Evolutionary conservation across 192 early-diverging fungal species (phyloP), one percentile per base, ranked within the genome.

Genomic region (Gaertneriomyces semiglobifer): DNA sequence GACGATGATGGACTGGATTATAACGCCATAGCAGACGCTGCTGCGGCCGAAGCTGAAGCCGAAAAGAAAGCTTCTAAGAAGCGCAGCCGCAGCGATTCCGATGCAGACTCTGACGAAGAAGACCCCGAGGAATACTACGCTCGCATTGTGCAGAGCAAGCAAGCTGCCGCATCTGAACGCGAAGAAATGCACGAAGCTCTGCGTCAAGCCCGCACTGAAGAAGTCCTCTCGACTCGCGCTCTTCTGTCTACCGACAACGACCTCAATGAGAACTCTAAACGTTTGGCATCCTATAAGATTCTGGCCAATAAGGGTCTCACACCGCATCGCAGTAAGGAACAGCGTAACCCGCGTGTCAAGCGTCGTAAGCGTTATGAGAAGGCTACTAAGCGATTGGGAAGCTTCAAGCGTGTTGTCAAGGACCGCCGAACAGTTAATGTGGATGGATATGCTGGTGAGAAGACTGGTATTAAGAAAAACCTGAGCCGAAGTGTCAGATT

Each of bases 301-400:
- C 83, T 95, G 69, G 89, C 93, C 76, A 98, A 98, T 83, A 91
- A 92, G 81, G 96, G 96, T 60, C 84, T 98, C 54, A 92, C 89
- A 39, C 94, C 94, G 42, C 83, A 85, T 57, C 90, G 96, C 61
- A 89, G 88, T 73, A 95, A 96, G 86, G 91, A 92, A 52, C 80
- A 92, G 70, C 88, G 93, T 74, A 98, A 98, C 77, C 86, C 93
- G 58, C 88, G 96, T 74, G 93, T 98, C 72, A 95, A 94, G 83
- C 86, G 91, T 62, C 81, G 91, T 20, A 85, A 85, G 70, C 90
- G 90, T 79, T 98, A 84, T 81, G 94, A 92, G 68, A 82, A 87
- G 76, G 90, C 90, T 47, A 81, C 87, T 77, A 98, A 97, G 88
- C 94, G 92, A 71, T 79, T 98, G 69, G 82, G 83, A 62, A 91